Evolutionary conservation across 768 basidiomycete genomes (phyloP).

Genomic region (Phaffia australis): DNA sequence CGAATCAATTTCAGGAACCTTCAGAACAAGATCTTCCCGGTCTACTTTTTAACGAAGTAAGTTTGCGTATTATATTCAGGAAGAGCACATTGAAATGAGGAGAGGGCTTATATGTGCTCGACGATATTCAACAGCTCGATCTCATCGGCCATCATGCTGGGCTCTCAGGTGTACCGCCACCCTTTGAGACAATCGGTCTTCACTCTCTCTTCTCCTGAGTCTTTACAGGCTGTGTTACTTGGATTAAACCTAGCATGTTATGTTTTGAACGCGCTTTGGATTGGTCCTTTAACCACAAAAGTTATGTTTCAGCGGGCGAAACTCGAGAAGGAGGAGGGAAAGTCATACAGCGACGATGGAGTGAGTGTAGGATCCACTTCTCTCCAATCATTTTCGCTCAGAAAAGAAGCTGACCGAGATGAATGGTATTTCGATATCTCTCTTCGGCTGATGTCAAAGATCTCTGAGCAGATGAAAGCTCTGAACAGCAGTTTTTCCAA

Average conservation of each 20-base stretch:
- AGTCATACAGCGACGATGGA: slow-evolving; percentile 52
- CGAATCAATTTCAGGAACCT: neutral
- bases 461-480: slow-evolving; percentile 57
- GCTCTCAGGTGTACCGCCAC: slow-evolving; percentile 49
- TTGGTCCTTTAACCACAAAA: slow-evolving; percentile 63
- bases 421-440: neutral
- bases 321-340: slow-evolving; percentile 64
- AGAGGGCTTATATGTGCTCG: slow-evolving; percentile 32
- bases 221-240: slow-evolving; percentile 31
- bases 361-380: slow-evolving; percentile 41
- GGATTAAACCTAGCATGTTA: slow-evolving; percentile 39
- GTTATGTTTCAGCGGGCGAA: slow-evolving; percentile 65
- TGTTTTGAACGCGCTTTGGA: slow-evolving; percentile 53
- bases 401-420: neutral
- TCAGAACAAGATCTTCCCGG: slow-evolving; percentile 4
- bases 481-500: slow-evolving; percentile 56
- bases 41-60: slow-evolving; percentile 1
- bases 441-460: slow-evolving; percentile 39
- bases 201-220: slow-evolving; percentile 32
- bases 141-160: slow-evolving; percentile 34
- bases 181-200: slow-evolving; percentile 48
- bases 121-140: slow-evolving; percentile 49
- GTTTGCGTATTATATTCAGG: too few species aligned
- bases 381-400: neutral
- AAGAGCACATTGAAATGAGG: too few species aligned